Evolutionary conservation across 2,329 filamentous ascomycete species (phyloP), one percentile per base, ranked within the genome.

Genomic region (Aspergillus uvarum): DNA sequence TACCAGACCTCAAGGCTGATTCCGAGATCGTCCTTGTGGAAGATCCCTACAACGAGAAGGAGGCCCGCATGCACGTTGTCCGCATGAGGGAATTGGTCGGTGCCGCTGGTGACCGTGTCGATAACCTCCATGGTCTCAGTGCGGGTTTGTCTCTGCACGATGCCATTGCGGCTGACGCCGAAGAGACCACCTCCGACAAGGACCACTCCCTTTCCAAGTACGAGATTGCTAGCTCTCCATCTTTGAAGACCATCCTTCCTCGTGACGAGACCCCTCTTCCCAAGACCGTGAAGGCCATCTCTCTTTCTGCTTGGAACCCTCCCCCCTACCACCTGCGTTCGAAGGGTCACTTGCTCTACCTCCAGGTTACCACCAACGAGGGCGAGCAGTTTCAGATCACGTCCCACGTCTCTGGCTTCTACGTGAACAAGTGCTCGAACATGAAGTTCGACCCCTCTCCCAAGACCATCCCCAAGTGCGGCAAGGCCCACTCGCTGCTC

Each of bases 11-110:
- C 58, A 85, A 86, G 56, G 79, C 89, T 35, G 88, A 92, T 63
- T 90, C 93, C 38, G 89, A 93, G 70, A 84, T 97, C 60, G 85
- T 84, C 56, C 80, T 99, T 68, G 87, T 97, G 57, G 90, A 97
- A 78, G 95, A 99, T 73, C 91, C 96, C 50, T 99, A 99, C 77
- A 99, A 92, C 48, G 95, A 99, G 81, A 98, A 96, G 81, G 95
- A 99, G 79, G 94, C 95, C 31, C 89, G 96, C 66, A 90, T 99
- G 82, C 95, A 99, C 78, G 81, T 98, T 65, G 87, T 99, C 55
- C 86, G 95, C 66, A 89, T 96, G 63, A 86, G 95, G 64, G 95
- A 99, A 74, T 84, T 99, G 66, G 92, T 99, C 68, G 95, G 95
- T 52, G 94, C 94, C 68, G 88, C 94, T 47, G 92, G 92, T 47